Base-by-base conservation (phyloP, 2,329 filamentous ascomycete species). In the Mariannaea sp. region DNA sequence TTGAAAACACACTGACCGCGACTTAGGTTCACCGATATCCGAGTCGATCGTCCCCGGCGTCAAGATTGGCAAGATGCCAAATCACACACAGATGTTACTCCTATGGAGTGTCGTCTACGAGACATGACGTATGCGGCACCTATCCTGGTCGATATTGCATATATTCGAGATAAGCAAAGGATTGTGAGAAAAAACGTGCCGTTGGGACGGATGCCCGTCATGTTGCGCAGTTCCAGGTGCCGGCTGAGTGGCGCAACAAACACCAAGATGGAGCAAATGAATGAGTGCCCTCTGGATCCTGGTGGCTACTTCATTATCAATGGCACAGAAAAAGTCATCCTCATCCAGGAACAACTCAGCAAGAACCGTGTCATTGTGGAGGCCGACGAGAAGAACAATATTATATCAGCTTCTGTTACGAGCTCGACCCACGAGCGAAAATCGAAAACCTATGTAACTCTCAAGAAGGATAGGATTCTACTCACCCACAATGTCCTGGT, bases 311-410 rank as follows among this genome's bases (percentile, higher is more conserved):
- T 99, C 68, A 94, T 99, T 67, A 92, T 97, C 61, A 91, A 93
- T 65, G 94, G 94, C 40, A 97, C 95, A 16, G 94, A 99, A 72
- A 99, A 99, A 77, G 94, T 99, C 64, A 99, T 99, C 68, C 78
- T 99, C 36, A 95, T 99, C 12, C 94, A 99, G 73, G 95, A 99
- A 70, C 94, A 99, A 75, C 78, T 99, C 69, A 99, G 94, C 81
- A 99, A 99, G 82, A 99, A 99, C 74, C 86, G 94, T 77, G 90
- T 99, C 67, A 97, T 99, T 70, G 93, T 99, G 13, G 95, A 99
- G 74, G 87, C 90, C 49, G 90, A 93, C 65, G 82, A 87, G 46
- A 96, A 96, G 76, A 97, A 97, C 74, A 89, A 89, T 55, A 86
- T 96, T 59, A 93, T 97, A 51, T 90, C 93, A 62, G 94, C 95